phyloP scores from a whole-genome alignment of 2,329 filamentous ascomycete species.

The Phyllosticta citrichinensis region DNA sequence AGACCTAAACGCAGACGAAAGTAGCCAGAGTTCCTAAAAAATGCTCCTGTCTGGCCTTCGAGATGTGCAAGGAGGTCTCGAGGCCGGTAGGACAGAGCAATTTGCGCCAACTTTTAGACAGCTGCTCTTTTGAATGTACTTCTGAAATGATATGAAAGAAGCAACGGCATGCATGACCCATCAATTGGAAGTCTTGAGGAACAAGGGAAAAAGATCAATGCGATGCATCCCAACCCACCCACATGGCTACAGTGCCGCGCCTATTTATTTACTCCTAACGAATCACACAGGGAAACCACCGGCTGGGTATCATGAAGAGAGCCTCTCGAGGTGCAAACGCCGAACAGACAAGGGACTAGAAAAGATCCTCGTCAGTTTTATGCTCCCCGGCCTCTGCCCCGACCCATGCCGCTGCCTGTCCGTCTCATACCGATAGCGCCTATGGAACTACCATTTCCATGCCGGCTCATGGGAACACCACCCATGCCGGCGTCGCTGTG shows the following conservation, averaged over 20 bases:
- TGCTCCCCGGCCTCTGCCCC: conserved; percentile 20
- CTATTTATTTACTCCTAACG: not conserved
- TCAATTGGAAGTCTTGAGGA: too few species aligned
- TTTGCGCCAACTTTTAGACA: too few species aligned
- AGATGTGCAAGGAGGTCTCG: too few species aligned
- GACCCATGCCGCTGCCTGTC: conserved; percentile 28
- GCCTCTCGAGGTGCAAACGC: not conserved
- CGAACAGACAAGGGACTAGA: not conserved
- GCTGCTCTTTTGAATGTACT: too few species aligned
- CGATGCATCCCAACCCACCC: too few species aligned
- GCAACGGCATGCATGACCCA: too few species aligned
- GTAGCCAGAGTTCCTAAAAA: too few species aligned
- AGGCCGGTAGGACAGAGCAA: too few species aligned
- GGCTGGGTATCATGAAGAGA: not conserved
- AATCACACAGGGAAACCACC: not conserved
- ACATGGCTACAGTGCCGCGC: not conserved
- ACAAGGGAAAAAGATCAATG: too few species aligned
- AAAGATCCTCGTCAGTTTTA: not conserved
- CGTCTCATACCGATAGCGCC: conserved; percentile 27
- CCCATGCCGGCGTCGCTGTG: conserved; percentile 13
- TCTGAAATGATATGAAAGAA: too few species aligned
- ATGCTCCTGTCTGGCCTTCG: too few species aligned
- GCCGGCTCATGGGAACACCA: conserved; percentile 26
- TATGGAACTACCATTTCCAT: conserved; percentile 21
- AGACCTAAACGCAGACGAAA: too few species aligned